phyloP scores from a whole-genome alignment of 352 stramenopile species.

The Phytopythium sindhum region DNA sequence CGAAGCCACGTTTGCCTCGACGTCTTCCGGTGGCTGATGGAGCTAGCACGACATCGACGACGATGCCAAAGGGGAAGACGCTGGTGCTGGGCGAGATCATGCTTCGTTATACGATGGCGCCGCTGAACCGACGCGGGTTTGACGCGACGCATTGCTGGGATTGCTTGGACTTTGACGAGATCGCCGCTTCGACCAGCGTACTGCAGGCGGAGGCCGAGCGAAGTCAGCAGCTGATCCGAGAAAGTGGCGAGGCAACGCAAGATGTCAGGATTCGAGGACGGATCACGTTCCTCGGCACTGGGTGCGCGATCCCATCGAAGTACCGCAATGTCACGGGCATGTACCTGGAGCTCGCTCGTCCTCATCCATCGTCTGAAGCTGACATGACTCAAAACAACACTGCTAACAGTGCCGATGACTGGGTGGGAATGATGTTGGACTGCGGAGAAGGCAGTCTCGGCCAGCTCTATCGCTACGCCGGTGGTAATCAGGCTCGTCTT shows the following conservation, averaged over 20 bases:
- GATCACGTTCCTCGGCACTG: slow-evolving; percentile 96
- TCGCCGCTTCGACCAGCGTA: slow-evolving; percentile 29
- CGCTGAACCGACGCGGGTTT: slow-evolving; percentile 56
- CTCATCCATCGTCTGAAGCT: neutral
- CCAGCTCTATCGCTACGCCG: slow-evolving; percentile 81
- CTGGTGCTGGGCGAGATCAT: slow-evolving; percentile 61
- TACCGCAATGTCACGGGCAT: slow-evolving; percentile 98
- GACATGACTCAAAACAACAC: neutral
- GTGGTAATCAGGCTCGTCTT: slow-evolving; percentile 36
- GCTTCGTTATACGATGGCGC: slow-evolving; percentile 64
- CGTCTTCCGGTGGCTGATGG: neutral
- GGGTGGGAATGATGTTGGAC: slow-evolving; percentile 90
- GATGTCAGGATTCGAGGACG: slow-evolving; percentile 24
- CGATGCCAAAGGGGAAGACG: slow-evolving; percentile 11
- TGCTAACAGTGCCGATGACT: neutral
- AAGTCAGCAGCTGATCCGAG: slow-evolving; percentile 1
- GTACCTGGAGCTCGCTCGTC: slow-evolving; percentile 69
- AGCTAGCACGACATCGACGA: neutral
- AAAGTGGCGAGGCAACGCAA: neutral
- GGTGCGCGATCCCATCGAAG: slow-evolving; percentile 96
- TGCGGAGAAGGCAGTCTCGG: slow-evolving; percentile 95
- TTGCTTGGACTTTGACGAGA: slow-evolving; percentile 43
- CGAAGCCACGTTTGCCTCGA: neutral
- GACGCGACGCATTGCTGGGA: slow-evolving; percentile 50
- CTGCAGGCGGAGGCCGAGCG: neutral